Evolutionary conservation across 495 filamentous ascomycete species (phyloP).

Genomic region (Entonaema liquescens): DNA sequence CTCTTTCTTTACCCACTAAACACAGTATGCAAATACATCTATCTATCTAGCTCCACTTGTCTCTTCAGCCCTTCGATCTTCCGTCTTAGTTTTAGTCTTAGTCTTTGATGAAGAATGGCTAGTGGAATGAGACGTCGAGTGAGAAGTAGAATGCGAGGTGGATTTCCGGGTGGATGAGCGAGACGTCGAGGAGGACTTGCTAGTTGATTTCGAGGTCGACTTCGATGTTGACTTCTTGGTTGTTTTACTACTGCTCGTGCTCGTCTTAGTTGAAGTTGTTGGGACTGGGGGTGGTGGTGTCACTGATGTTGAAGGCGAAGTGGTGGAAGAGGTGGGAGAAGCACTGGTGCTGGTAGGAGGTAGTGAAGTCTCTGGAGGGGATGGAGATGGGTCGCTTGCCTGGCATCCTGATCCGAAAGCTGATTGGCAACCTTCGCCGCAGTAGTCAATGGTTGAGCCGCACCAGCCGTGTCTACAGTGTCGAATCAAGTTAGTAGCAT

Average conservation of each 20-base stretch:
- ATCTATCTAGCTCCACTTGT: not conserved
- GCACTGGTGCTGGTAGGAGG: conserved; percentile 28
- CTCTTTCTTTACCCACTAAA: not conserved
- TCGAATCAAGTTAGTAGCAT: conserved; percentile 7
- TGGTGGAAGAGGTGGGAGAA: conserved; percentile 24
- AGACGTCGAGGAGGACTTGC: conserved; percentile 17
- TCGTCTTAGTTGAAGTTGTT: conserved; percentile 33
- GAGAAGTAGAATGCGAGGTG: conserved; percentile 6
- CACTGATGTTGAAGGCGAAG: conserved; percentile 11
- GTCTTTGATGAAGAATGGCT: conserved; percentile 24
- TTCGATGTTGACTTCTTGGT: conserved; percentile 23
- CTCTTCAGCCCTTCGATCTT: conserved; percentile 12
- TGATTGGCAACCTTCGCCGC: conserved; percentile 50
- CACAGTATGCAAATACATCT: not conserved
- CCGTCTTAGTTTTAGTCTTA: conserved; percentile 13
- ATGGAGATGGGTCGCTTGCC: conserved; percentile 33
- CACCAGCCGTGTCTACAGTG: conserved; percentile 47
- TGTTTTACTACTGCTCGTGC: conserved; percentile 26
- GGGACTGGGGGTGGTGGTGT: conserved; percentile 7
- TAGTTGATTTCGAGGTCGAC: conserved; percentile 34
- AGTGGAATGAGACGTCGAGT: conserved; percentile 17
- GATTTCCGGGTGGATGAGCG: not conserved
- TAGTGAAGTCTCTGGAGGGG: conserved; percentile 21
- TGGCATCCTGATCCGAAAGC: conserved; percentile 51
- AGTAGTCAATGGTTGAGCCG: conserved; percentile 52